These are phyloP conservation scores for Thymus quinquecostatus DNA, from an alignment of 257 asterid genomes.

Conservation along the genomic window DNA sequence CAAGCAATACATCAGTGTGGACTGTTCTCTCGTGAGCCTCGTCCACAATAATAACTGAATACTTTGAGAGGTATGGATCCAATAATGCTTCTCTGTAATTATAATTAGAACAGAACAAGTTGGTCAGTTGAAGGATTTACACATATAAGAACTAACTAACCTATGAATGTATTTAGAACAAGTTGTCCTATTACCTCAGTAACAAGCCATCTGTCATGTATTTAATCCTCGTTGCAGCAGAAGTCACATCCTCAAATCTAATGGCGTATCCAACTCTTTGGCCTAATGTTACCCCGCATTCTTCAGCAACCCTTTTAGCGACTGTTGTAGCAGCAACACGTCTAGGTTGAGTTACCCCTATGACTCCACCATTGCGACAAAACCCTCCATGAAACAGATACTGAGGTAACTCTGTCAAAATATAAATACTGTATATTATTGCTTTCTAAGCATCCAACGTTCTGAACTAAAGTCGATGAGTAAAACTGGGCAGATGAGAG, in stretches of 20 bases:
- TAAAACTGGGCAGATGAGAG: conserved; percentile 11
- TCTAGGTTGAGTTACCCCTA: conserved; percentile 96
- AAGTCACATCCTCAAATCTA: conserved; percentile 89
- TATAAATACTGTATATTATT: not conserved
- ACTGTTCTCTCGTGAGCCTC: conserved; percentile 99
- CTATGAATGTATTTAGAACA: not conserved
- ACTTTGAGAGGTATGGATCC: conserved; percentile 85
- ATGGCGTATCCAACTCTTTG: conserved; percentile 92
- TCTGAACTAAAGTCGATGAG: conserved; percentile 17
- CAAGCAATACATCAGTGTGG: conserved; percentile 96
- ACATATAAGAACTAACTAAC: conserved; percentile 7
- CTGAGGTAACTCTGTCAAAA: conserved; percentile 84
- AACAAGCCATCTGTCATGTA: conserved; percentile 97
- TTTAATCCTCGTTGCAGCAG: conserved; percentile 78
- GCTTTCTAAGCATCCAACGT: conserved; percentile 27
- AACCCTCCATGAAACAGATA: conserved; percentile 81
- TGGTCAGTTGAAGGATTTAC: not conserved
- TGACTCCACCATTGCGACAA: conserved; percentile 75
- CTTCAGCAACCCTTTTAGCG: conserved; percentile 96
- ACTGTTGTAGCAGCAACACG: conserved; percentile 98
- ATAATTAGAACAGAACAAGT: conserved; percentile 32
- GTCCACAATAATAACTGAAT: conserved; percentile 91
- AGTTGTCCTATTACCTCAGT: conserved; percentile 58
- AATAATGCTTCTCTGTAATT: conserved; percentile 81
- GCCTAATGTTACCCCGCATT: conserved; percentile 76